Base-by-base conservation (phyloP, 805 yeast species). In the Candida odintsovae region DNA sequence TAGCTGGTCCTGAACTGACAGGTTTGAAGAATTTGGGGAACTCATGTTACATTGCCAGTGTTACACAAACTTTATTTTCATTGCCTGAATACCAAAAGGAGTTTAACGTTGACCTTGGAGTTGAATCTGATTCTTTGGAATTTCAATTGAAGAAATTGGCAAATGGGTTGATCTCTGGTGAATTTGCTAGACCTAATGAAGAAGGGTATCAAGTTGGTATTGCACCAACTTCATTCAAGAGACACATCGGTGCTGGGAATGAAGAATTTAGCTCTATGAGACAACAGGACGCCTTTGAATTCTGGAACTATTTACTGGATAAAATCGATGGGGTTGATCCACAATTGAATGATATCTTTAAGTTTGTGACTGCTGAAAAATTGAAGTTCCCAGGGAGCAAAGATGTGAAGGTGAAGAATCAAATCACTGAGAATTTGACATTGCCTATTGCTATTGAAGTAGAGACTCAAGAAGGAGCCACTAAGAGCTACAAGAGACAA, bases 211-310 rank as follows among this genome's bases (percentile, higher is more conserved):
- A 88, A 59, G 59, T 70, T 37, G 97, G 98, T 6, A 73, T 94
- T 18, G 76, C 79, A 44, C 97, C 97, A 0, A 70, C 78, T 1
- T 73, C 84, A 41, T 82, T 94, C 65, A 92, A 92, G 62, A 69
- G 78, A 9, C 68, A 89, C 22, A 71, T 94, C 44, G 97, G 97
- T 4, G 75, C 76, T 43, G 78, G 79, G 33, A 95, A 94, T 63
- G 72, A 72, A 16, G 99, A 94, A 58, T 94, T 94, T 56, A 73
- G 82, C 40, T 82, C 96, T 0, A 86, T 83, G 74, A 79, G 82
- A 55, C 99, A 94, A 62, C 99, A 94, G 64, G 99, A 94, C 69
- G 94, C 98, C 0, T 86, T 82, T 70, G 99, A 94, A 63, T 94
- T 90, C 60, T 76, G 90, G 65, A 66, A 78, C 6, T 85, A 81